Evolutionary conservation across 257 asterid species (phyloP).

Genomic region (Solanum okadae): DNA sequence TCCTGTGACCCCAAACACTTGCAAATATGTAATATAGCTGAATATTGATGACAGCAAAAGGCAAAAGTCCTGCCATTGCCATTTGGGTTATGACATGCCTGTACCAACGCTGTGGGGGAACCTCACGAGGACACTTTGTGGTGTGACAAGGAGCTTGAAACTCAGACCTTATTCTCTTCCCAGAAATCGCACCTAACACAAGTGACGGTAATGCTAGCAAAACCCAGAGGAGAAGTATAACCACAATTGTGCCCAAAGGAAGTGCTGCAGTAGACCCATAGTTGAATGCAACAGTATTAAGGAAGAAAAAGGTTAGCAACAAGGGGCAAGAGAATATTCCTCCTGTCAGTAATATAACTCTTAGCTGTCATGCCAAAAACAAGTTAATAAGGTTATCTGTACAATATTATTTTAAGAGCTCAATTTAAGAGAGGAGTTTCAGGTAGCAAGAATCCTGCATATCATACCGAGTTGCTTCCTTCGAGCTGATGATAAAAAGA

Average conservation of each 20-base stretch:
- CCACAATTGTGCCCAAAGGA: conserved; percentile 5
- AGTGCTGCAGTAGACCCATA: conserved; percentile 15
- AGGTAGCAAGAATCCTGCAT: not conserved
- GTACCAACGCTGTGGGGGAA: conserved; percentile 10
- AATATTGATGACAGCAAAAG: conserved; percentile 1
- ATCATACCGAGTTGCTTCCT: conserved; percentile 14
- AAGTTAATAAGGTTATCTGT: not conserved
- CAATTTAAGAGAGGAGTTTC: not conserved
- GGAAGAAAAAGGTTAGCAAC: conserved; percentile 2
- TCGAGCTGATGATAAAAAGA: conserved; percentile 10
- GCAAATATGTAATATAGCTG: conserved; percentile 9
- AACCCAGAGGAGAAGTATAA: conserved; percentile 7
- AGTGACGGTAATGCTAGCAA: conserved; percentile 12
- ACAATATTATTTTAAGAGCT: not conserved
- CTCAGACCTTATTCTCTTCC: not conserved
- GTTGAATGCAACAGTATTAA: conserved; percentile 1
- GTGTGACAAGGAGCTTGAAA: conserved; percentile 15
- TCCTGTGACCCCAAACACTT: not conserved
- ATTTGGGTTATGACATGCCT: conserved; percentile 3
- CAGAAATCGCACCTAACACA: conserved; percentile 1
- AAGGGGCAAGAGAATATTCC: conserved; percentile 13
- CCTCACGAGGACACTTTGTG: conserved; percentile 12
- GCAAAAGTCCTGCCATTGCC: conserved; percentile 15
- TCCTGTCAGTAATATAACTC: conserved; percentile 3
- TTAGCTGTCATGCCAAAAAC: conserved; percentile 3